phyloP scores from a whole-genome alignment of 345 rosid genomes.

The Brassica rapa region DNA sequence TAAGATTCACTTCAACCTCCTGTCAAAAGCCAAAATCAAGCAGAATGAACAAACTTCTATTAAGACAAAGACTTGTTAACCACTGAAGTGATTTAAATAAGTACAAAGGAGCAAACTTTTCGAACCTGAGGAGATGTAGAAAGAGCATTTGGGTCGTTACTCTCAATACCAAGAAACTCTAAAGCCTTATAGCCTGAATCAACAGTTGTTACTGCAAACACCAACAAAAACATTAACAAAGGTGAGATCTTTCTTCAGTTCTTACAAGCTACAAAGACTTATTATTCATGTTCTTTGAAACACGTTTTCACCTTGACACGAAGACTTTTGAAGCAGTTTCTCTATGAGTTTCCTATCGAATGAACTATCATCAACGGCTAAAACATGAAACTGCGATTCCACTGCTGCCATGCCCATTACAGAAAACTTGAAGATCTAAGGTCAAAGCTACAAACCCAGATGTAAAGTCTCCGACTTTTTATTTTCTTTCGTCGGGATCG shows the following conservation, averaged over 20 bases:
- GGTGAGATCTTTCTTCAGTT: constrained; percentile 20
- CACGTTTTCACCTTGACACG: constrained; percentile 65
- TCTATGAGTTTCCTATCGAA: constrained; percentile 85
- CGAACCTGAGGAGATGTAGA: constrained; percentile 46
- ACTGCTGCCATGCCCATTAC: constrained; percentile 59
- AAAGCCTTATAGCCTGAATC: constrained; percentile 90
- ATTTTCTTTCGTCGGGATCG: too few species aligned
- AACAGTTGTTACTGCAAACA: constrained; percentile 70
- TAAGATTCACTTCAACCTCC: constrained; percentile 70
- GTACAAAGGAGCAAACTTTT: background rate
- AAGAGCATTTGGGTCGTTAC: constrained; percentile 23
- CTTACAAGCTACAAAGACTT: background rate
- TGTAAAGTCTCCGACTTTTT: constrained; percentile 34
- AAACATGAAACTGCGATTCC: constrained; percentile 77
- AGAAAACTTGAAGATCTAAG: constrained; percentile 5
- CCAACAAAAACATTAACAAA: background rate
- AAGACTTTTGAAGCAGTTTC: constrained; percentile 85
- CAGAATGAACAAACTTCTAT: background rate
- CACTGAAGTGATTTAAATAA: background rate
- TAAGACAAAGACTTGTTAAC: background rate
- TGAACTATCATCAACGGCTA: constrained; percentile 89
- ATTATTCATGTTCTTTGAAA: background rate
- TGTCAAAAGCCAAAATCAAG: constrained; percentile 22
- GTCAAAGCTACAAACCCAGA: constrained; percentile 17
- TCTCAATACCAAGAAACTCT: constrained; percentile 67